These are phyloP conservation scores for Paraconiothyrium brasiliense DNA, from an alignment of 2,329 filamentous ascomycete genomes.

Conservation along the genomic window DNA sequence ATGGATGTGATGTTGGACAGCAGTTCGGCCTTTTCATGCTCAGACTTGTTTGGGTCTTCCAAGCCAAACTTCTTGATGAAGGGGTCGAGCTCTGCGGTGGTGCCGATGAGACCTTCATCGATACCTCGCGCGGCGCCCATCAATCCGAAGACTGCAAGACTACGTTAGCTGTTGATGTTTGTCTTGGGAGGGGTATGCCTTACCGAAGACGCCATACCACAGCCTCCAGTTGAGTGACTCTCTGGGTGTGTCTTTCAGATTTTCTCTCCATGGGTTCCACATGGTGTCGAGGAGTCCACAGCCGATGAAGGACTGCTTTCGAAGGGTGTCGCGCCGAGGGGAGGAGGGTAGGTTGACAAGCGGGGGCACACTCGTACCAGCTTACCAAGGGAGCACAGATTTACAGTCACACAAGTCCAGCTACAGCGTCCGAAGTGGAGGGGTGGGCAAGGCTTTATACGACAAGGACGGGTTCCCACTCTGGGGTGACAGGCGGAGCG, in stretches of 20 bases:
- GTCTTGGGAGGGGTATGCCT: constrained; percentile 9
- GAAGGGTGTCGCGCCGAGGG: background rate
- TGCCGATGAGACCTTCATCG: constrained; percentile 82
- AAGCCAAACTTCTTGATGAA: constrained; percentile 51
- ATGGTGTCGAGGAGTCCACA: constrained; percentile 30
- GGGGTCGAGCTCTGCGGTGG: constrained; percentile 60
- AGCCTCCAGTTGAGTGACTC: constrained; percentile 80
- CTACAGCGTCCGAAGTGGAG: background rate
- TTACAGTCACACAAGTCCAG: constrained; percentile 5
- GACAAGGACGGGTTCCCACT: background rate
- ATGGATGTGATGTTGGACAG: constrained; percentile 77
- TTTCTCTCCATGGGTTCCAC: constrained; percentile 49
- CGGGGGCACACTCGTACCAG: background rate
- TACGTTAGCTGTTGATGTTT: constrained; percentile 17
- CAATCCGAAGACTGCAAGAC: constrained; percentile 66
- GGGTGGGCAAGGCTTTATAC: constrained; percentile 9
- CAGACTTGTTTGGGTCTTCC: constrained; percentile 37
- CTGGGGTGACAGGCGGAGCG: constrained; percentile 6
- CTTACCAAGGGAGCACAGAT: background rate
- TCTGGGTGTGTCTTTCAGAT: constrained; percentile 71
- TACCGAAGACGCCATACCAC: constrained; percentile 75
- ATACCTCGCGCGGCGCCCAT: constrained; percentile 80
- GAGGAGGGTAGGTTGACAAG: background rate
- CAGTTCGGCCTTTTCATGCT: constrained; percentile 45
- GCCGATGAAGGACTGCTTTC: background rate